Conservation (phyloP, 1,284 basidiomycete genomes). For the Ganoderma multipileum region DNA sequence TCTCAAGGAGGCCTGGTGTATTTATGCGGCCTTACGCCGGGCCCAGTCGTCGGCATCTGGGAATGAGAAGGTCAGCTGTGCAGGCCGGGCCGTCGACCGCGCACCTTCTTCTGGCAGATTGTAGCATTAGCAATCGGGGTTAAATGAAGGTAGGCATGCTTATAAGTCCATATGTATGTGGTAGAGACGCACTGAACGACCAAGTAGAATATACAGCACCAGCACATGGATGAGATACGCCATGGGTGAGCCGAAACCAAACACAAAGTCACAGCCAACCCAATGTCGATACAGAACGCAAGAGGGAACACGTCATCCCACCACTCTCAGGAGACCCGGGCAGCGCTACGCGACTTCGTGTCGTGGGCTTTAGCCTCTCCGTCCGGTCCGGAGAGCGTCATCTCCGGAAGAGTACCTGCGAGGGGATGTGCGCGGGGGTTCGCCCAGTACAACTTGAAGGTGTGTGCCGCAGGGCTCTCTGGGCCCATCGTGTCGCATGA, state of each 20-base stretch:
- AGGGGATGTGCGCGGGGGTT: constrained; percentile 35
- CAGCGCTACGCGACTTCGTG: too few relatives aligned
- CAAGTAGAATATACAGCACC: neutral
- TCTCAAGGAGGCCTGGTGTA: too few relatives aligned
- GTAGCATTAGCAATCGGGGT: too few relatives aligned
- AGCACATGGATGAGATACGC: neutral
- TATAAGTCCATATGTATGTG: neutral
- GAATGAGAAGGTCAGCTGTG: neutral
- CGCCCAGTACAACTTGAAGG: constrained; percentile 38
- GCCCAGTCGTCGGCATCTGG: neutral
- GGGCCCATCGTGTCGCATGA: constrained; percentile 31
- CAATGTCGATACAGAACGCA: neutral
- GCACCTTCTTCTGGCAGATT: neutral
- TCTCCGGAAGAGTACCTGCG: constrained; percentile 27
- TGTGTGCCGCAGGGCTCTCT: constrained; percentile 32
- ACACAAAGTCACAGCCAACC: neutral
- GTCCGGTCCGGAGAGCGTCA: constrained; percentile 31
- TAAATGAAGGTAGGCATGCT: neutral
- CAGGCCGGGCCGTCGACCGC: neutral
- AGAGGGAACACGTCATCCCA: neutral
- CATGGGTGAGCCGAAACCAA: neutral
- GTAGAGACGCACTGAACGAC: neutral
- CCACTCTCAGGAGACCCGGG: neutral
- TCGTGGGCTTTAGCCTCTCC: neutral
- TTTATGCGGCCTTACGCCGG: neutral